A percentile compares a stretch with the other conserved stretches of the same genome.
phyloP scores from a whole-genome alignment of 192 early-diverging fungal genomes.

The Dissophora globulifera region DNA sequence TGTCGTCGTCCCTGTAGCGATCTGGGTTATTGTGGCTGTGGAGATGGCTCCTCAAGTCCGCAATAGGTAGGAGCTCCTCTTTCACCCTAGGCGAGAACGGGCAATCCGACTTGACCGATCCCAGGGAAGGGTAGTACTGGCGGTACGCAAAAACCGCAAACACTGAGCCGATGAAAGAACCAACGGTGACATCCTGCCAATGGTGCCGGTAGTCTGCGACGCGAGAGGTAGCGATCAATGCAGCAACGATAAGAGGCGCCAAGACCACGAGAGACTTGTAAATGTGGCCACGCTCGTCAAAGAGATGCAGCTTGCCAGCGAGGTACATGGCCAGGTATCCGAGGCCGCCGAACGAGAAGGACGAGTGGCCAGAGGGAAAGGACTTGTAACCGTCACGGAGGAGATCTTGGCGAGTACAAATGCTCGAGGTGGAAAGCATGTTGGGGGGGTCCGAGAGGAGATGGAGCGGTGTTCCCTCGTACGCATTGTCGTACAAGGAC shows the following conservation, averaged over 20 bases:
- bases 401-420: slow-evolving; percentile 64
- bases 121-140: slow-evolving; percentile 71
- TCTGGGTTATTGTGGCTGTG: background rate
- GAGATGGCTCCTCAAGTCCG: background rate
- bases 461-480: slow-evolving; percentile 25
- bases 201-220: slow-evolving; percentile 83
- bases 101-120: slow-evolving; percentile 17
- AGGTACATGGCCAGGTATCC: slow-evolving; percentile 75
- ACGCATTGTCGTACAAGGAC: slow-evolving; percentile 42
- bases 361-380: slow-evolving; percentile 93
- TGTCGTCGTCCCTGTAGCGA: slow-evolving; percentile 12
- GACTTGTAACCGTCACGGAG: slow-evolving; percentile 84
- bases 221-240: slow-evolving; percentile 72
- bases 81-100: slow-evolving; percentile 42
- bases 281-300: slow-evolving; percentile 72
- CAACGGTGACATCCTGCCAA: slow-evolving; percentile 78
- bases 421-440: slow-evolving; percentile 65
- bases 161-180: slow-evolving; percentile 62
- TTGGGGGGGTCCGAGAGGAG: slow-evolving; percentile 51
- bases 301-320: slow-evolving; percentile 77
- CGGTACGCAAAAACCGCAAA: slow-evolving; percentile 75
- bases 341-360: slow-evolving; percentile 78
- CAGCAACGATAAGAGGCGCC: slow-evolving; percentile 67
- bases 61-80: slow-evolving; percentile 18
- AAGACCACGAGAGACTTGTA: slow-evolving; percentile 75